These are phyloP conservation scores for Penicillium verrucosum DNA, from an alignment of 2,329 filamentous ascomycete genomes.

Conservation along the genomic window DNA sequence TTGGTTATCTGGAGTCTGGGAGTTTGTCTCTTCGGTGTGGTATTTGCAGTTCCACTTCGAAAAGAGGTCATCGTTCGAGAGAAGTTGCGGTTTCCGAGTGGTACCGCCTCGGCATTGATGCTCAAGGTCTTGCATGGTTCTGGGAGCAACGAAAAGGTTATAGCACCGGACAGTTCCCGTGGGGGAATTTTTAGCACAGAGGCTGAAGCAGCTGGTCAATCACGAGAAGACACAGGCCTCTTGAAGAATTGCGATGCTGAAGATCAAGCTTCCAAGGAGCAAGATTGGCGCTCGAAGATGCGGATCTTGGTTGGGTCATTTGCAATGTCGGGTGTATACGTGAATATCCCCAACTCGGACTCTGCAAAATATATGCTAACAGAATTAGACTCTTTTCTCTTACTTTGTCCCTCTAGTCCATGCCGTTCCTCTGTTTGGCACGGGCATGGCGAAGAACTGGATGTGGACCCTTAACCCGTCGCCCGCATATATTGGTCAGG, in stretches of 20 bases:
- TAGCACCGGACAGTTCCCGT: conserved; percentile 16
- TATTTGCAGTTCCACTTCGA: conserved; percentile 89
- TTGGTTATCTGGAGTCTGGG: conserved; percentile 88
- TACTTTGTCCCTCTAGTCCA: conserved; percentile 87
- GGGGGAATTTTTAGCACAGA: conserved; percentile 21
- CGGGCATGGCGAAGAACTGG: conserved; percentile 71
- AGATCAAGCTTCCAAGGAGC: conserved; percentile 37
- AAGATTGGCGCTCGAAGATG: conserved; percentile 62
- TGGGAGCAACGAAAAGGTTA: conserved; percentile 42
- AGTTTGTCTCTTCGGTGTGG: conserved; percentile 92
- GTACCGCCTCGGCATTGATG: conserved; percentile 90
- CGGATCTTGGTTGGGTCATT: conserved; percentile 59
- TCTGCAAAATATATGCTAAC: conserved; percentile 12
- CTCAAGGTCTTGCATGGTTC: conserved; percentile 82
- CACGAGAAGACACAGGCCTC: conserved; percentile 41
- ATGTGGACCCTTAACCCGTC: conserved; percentile 96
- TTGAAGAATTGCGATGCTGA: conserved; percentile 46
- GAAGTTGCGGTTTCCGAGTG: conserved; percentile 88
- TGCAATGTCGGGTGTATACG: conserved; percentile 55
- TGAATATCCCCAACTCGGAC: conserved; percentile 25
- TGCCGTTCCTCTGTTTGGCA: conserved; percentile 82
- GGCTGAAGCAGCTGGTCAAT: conserved; percentile 31
- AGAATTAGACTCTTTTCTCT: conserved; percentile 69
- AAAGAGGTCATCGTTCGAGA: conserved; percentile 91
- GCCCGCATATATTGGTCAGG: conserved; percentile 94